Percentiles rank a stretch among this genome's conserved stretches.
phyloP scores from a whole-genome alignment of 768 basidiomycete species.

The Russula ochroleuca region DNA sequence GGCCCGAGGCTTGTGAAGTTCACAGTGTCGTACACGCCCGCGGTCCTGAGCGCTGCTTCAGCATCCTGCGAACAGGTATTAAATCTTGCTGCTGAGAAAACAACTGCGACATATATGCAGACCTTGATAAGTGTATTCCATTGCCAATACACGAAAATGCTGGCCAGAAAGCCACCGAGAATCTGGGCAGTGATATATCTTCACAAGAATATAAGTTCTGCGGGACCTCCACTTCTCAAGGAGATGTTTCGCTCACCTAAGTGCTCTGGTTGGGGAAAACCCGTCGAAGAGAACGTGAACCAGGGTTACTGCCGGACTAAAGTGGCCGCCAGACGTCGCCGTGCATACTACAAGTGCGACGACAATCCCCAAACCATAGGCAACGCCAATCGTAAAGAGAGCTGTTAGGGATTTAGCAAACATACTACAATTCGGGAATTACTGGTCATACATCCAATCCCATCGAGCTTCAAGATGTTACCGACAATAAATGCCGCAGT shows the following conservation, averaged over 20 bases:
- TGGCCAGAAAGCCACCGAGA: conserved; percentile 34
- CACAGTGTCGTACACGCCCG: conserved; percentile 31
- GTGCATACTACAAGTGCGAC: conserved; percentile 37
- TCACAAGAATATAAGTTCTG: not conserved
- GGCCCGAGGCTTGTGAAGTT: conserved; percentile 39
- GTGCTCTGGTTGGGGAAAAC: conserved; percentile 50
- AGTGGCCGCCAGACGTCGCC: conserved; percentile 40
- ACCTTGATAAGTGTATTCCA: conserved; percentile 28
- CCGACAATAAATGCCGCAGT: conserved; percentile 34
- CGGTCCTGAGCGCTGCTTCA: conserved; percentile 34
- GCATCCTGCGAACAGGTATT: conserved; percentile 20
- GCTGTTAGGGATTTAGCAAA: conserved; percentile 25
- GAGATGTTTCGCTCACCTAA: conserved; percentile 38
- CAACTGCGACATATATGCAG: not conserved
- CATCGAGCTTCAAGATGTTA: conserved; percentile 26
- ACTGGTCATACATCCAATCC: conserved; percentile 33
- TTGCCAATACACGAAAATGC: conserved; percentile 33
- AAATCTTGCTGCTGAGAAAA: not conserved
- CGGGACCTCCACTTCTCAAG: not conserved
- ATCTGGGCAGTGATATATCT: conserved; percentile 37
- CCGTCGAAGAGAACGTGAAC: conserved; percentile 48
- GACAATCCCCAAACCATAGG: conserved; percentile 40
- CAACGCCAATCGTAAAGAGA: conserved; percentile 36
- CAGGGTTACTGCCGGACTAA: conserved; percentile 56
- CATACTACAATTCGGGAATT: not conserved